These are phyloP conservation scores for Colletotrichum falcatum DNA, from an alignment of 2,329 filamentous ascomycete species.

Conservation along the genomic window DNA sequence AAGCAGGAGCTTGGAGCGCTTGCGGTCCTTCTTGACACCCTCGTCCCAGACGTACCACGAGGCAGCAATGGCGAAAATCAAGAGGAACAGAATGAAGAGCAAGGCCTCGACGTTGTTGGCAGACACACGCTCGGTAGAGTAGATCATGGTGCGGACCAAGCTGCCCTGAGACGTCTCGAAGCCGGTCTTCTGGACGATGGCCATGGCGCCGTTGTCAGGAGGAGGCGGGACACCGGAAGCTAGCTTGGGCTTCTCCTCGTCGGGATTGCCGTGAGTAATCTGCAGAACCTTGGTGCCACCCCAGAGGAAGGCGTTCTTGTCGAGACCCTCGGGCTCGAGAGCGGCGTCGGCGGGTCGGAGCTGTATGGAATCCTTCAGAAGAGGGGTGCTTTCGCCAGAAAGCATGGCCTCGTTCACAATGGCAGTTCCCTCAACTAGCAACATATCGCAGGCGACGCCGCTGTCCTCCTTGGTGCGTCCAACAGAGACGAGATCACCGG, in stretches of 20 bases:
- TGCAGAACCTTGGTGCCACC: slow-evolving; percentile 98
- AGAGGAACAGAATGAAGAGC: slow-evolving; percentile 96
- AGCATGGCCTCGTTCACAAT: slow-evolving; percentile 99
- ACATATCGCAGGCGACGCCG: slow-evolving; percentile 96
- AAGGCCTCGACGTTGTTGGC: slow-evolving; percentile 96
- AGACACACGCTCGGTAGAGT: slow-evolving; percentile 98
- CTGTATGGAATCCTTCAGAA: slow-evolving; percentile 95
- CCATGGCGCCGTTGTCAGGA: slow-evolving; percentile 93
- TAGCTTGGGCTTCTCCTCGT: slow-evolving; percentile 78
- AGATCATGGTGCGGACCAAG: slow-evolving; percentile 98
- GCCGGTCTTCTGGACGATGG: slow-evolving; percentile 94
- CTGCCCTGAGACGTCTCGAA: slow-evolving; percentile 99
- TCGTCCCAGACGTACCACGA: slow-evolving; percentile 99
- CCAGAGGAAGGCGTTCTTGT: slow-evolving; percentile 97
- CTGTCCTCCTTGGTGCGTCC: slow-evolving; percentile 96
- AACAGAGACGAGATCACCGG: slow-evolving; percentile 93
- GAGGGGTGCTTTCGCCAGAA: slow-evolving; percentile 95
- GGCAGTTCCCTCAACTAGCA: slow-evolving; percentile 91
- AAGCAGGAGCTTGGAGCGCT: slow-evolving; percentile 95
- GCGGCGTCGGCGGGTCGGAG: slow-evolving; percentile 83
- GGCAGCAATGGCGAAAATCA: slow-evolving; percentile 95
- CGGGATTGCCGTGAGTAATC: slow-evolving; percentile 86
- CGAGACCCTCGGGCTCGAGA: slow-evolving; percentile 89
- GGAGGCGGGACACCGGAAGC: slow-evolving; percentile 83
- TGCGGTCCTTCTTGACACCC: slow-evolving; percentile 92